A percentile compares a stretch with the other conserved stretches of the same genome.
Evolutionary conservation across 2,329 filamentous ascomycete species (phyloP).

Genomic region (Colletotrichum sidae): DNA sequence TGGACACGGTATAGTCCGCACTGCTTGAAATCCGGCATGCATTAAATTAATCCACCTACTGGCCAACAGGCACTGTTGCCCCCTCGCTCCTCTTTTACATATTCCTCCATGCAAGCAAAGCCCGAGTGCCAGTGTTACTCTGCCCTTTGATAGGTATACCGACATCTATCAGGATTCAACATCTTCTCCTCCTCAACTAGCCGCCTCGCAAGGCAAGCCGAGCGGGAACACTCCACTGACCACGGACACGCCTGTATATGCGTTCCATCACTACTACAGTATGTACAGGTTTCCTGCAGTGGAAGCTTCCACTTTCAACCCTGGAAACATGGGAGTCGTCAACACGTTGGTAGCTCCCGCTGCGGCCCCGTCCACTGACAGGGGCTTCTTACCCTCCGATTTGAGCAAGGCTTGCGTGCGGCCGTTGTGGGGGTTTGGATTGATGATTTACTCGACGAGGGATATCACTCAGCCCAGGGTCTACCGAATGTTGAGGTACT

Average conservation of each 20-base stretch:
- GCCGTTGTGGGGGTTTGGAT: slow-evolving; percentile 49
- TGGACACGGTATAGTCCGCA: no score
- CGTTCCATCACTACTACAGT: slow-evolving; percentile 15
- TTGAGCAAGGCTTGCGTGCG: slow-evolving; percentile 44
- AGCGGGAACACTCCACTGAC: slow-evolving; percentile 21
- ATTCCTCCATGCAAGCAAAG: no score
- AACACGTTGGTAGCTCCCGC: slow-evolving; percentile 6
- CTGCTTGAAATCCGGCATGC: no score
- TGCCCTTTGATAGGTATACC: no score
- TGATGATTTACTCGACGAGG: slow-evolving; percentile 51
- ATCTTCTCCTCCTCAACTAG: background rate
- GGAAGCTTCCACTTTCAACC: slow-evolving; percentile 22
- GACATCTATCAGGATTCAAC: no score
- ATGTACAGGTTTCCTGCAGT: slow-evolving; percentile 19
- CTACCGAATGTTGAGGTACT: background rate
- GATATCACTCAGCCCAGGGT: slow-evolving; percentile 48
- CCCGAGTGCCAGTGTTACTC: no score
- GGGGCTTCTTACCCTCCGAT: slow-evolving; percentile 25
- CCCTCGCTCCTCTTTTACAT: no score
- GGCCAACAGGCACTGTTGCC: no score
- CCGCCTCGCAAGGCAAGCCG: background rate
- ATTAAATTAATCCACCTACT: no score
- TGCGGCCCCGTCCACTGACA: slow-evolving; percentile 17
- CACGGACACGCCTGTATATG: slow-evolving; percentile 4
- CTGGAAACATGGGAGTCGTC: slow-evolving; percentile 14